Percentiles rank a stretch among this genome's conserved stretches.
These are phyloP conservation scores for Zostera marina DNA, from an alignment of 116 monocot species.

Conservation along the genomic window DNA sequence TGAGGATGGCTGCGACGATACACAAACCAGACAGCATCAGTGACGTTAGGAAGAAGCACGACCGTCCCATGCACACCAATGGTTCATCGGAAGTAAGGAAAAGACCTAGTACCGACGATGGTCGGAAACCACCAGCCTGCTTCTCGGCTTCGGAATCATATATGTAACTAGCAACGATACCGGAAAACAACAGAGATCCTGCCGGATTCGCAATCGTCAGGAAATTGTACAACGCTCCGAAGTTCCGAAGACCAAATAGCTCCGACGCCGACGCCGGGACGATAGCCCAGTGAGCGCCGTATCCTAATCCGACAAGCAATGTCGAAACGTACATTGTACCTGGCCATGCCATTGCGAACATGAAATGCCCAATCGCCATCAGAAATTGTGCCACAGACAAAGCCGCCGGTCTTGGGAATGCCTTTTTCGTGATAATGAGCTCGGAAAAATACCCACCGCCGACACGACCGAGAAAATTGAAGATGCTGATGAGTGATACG, in stretches of 20 bases:
- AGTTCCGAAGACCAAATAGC: conserved; percentile 58
- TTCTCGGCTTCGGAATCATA: conserved; percentile 62
- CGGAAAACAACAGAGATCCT: conserved; percentile 64
- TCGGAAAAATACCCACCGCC: conserved; percentile 88
- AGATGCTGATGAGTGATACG: conserved; percentile 91
- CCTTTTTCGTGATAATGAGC: conserved; percentile 61
- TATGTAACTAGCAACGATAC: conserved; percentile 52
- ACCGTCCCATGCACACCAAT: conserved; percentile 35
- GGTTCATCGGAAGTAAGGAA: conserved; percentile 11
- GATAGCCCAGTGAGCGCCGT: conserved; percentile 95
- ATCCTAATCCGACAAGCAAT: conserved; percentile 76
- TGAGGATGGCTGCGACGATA: conserved; percentile 39
- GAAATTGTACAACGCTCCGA: conserved; percentile 73
- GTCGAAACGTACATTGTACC: conserved; percentile 65
- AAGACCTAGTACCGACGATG: conserved; percentile 5
- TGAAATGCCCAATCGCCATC: conserved; percentile 81
- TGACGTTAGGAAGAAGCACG: conserved; percentile 64
- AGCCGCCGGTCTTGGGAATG: conserved; percentile 68
- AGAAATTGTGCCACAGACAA: conserved; percentile 52
- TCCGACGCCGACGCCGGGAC: conserved; percentile 89
- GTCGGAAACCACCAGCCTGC: conserved; percentile 30
- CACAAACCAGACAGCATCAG: conserved; percentile 50
- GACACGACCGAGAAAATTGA: conserved; percentile 85
- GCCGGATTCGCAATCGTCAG: conserved; percentile 70
- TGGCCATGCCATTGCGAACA: conserved; percentile 84